Evolutionary conservation across 2,329 filamentous ascomycete genomes (phyloP), one percentile per base, ranked within the genome.

Genomic region (Colletotrichum nymphaeae): DNA sequence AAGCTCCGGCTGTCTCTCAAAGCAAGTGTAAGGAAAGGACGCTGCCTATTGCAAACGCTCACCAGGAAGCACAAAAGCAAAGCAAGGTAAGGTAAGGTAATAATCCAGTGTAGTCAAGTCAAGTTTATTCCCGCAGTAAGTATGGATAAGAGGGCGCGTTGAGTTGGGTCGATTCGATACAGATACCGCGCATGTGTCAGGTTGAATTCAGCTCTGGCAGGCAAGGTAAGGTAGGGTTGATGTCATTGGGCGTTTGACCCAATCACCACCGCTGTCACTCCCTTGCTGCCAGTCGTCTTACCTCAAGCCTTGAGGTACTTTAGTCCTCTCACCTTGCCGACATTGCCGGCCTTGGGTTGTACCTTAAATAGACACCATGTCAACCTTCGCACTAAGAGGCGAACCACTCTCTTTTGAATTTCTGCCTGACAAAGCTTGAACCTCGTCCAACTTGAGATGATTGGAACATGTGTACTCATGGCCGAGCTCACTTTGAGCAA

Each of bases 241-340:
- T 72, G 70, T 65, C 66, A 72, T 60, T 58, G 32, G 28, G 16
- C 7, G 12, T 58, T 26, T 64, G 26, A 22, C 59, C 69, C 69
- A 72, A 72, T 72, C 66, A 58, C 30, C 24, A 63, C 22, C 19
- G 14, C 11, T 42, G 46, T 26, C 57, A 14, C 46, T 46, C 55
- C n/a, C 26, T 55, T 35, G 28, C 22, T 60, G 30, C 19, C 24
- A 11, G 32, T 28, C 55, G 30, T 49, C 24, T 46, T 67, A 49
- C 42, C 42, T 62, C 9, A 14, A 42, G 37, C 16, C 37, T 8
- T 42, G 37, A 42, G 37, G 37, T 19, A 42, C 37, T 42, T 19
- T 19, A 37, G 35, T 46, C 32, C 59, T 28, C 22, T 28, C 22
- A 4, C 37, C 22, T 35, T 59, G 53, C 63, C 63, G 68, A 49